phyloP scores from a whole-genome alignment of 192 early-diverging fungal genomes.

The Coemansia sp. region DNA sequence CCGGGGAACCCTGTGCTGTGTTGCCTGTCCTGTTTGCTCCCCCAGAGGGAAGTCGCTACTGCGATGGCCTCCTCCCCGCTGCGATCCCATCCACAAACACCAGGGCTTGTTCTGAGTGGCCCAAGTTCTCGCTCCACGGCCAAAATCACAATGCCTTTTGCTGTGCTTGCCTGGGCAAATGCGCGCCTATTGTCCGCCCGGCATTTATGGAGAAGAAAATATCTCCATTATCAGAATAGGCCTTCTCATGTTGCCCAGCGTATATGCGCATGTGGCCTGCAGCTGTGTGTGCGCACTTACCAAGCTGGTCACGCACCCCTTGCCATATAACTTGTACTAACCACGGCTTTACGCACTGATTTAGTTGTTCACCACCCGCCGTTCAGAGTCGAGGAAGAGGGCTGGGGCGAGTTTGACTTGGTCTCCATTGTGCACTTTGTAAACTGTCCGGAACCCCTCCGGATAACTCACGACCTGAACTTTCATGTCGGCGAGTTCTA shows the following conservation, averaged over 20 bases:
- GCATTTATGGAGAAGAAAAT: neutral
- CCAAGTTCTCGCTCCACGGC: neutral
- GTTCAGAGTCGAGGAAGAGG: slow-evolving; percentile 43
- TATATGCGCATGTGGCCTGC: neutral
- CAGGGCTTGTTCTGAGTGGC: neutral
- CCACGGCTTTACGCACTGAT: neutral
- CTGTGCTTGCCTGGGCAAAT: neutral
- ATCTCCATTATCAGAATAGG: neutral
- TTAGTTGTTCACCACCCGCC: slow-evolving; percentile 43
- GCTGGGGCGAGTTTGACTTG: slow-evolving; percentile 58
- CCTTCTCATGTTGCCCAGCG: neutral
- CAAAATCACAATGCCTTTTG: neutral
- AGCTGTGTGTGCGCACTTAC: neutral
- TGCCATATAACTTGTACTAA: neutral
- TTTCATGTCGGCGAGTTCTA: slow-evolving; percentile 43
- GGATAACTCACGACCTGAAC: slow-evolving; percentile 52
- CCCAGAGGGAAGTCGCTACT: neutral
- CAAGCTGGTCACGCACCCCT: neutral
- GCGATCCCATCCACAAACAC: neutral
- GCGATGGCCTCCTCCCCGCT: slow-evolving; percentile 6
- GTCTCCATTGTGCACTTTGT: slow-evolving; percentile 38
- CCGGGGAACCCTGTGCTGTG: slow-evolving; percentile 8
- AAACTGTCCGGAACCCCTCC: slow-evolving; percentile 23
- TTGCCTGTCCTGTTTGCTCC: neutral
- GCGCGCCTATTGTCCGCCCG: neutral